phyloP scores from a whole-genome alignment of 208 protist species.

The Trypanosoma vivax region DNA sequence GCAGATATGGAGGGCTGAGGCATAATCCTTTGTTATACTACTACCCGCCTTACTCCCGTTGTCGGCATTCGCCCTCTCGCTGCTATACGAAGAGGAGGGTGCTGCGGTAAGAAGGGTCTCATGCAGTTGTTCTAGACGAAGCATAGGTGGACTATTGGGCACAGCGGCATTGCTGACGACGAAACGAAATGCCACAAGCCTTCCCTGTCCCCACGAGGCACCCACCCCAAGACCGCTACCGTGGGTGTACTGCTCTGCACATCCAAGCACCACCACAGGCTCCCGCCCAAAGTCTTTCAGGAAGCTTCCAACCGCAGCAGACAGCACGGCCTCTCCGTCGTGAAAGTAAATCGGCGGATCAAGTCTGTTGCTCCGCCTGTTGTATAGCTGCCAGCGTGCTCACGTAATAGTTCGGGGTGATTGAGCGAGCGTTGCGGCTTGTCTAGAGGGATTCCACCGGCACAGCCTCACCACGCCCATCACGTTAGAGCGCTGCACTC shows the following conservation, averaged over 20 bases:
- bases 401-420: slow-evolving; percentile 40
- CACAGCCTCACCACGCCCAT: slow-evolving; percentile 34
- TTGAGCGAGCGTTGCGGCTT: slow-evolving; percentile 50
- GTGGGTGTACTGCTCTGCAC: slow-evolving; percentile 58
- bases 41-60: background rate
- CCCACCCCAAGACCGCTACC: slow-evolving; percentile 46
- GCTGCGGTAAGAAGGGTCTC: slow-evolving; percentile 37
- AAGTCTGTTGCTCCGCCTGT: slow-evolving; percentile 42
- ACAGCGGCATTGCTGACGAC: slow-evolving; percentile 7
- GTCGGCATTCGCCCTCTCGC: background rate
- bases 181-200: slow-evolving; percentile 66
- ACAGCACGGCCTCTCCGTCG: slow-evolving; percentile 56
- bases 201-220: slow-evolving; percentile 46
- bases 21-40: slow-evolving; percentile 30
- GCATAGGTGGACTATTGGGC: background rate
- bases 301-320: slow-evolving; percentile 60
- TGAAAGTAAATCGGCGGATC: slow-evolving; percentile 59
- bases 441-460: slow-evolving; percentile 36
- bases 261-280: slow-evolving; percentile 59
- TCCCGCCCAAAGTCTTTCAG: slow-evolving; percentile 59
- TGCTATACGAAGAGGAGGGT: background rate
- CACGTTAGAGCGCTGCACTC: slow-evolving; percentile 57
- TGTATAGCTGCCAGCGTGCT: slow-evolving; percentile 77
- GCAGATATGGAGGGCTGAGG: slow-evolving; percentile 70
- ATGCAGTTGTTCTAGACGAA: slow-evolving; percentile 62